Conservation (phyloP, 192 early-diverging fungal genomes). For the Backusella liffmaniae region DNA sequence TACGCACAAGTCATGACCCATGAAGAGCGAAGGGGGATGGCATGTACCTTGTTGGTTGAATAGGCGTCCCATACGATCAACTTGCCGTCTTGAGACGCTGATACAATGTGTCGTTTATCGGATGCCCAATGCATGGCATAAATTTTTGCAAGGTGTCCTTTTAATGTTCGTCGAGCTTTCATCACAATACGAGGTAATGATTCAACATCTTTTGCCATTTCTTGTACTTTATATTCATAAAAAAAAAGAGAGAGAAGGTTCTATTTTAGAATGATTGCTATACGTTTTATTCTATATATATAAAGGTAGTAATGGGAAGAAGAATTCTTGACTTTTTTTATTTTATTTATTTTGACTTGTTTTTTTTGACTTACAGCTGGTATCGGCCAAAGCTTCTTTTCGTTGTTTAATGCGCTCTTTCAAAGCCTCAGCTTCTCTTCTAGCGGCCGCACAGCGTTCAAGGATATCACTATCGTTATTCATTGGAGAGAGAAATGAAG, state of each 20-base stretch:
- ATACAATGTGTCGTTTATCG: constrained; percentile 96
- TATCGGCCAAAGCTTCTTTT: constrained; percentile 92
- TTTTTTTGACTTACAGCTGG: constrained; percentile 72
- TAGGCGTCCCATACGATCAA: constrained; percentile 99
- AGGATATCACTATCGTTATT: constrained; percentile 68
- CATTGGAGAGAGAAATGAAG: neutral
- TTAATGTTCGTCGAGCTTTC: constrained; percentile 95
- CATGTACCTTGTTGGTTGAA: constrained; percentile 98
- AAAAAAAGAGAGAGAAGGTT: neutral
- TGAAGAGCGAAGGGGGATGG: constrained; percentile 96
- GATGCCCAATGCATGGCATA: constrained; percentile 99
- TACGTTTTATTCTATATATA: neutral
- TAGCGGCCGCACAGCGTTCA: constrained; percentile 89
- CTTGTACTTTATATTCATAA: constrained; percentile 59
- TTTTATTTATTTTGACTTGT: neutral
- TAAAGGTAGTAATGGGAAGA: neutral
- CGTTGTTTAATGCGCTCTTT: constrained; percentile 96
- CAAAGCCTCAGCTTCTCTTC: constrained; percentile 92
- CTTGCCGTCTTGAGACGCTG: constrained; percentile 99
- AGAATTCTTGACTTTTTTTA: neutral
- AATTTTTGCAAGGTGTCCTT: constrained; percentile 98
- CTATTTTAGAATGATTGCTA: neutral
- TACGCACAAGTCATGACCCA: constrained; percentile 99
- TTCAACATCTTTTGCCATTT: constrained; percentile 85
- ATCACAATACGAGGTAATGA: constrained; percentile 85